Evolutionary conservation across 768 basidiomycete genomes (phyloP).

Genomic region (Pisolithus tinctorius): DNA sequence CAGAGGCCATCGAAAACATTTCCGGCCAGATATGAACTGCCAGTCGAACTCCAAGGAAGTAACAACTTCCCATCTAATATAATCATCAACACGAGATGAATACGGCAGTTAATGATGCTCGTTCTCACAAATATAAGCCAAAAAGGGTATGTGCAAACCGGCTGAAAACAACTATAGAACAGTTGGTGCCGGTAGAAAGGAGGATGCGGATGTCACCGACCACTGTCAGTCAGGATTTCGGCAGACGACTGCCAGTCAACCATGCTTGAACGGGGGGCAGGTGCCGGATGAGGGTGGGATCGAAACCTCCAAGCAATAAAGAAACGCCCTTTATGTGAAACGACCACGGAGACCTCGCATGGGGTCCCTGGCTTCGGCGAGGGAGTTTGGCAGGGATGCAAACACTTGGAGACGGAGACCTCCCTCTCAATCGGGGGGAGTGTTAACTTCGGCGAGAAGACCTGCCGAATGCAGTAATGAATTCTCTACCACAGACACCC

Average conservation of each 20-base stretch:
- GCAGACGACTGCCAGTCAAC: constrained; percentile 49
- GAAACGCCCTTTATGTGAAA: not conserved
- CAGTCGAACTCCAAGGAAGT: constrained; percentile 60
- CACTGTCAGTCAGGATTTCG: constrained; percentile 41
- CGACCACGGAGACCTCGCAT: not conserved
- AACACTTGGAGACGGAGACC: not conserved
- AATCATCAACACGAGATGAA: constrained; percentile 3
- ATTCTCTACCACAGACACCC: too few relatives aligned
- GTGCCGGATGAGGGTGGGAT: not conserved
- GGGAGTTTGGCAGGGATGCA: constrained; percentile 15
- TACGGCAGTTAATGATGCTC: not conserved
- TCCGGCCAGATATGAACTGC: constrained; percentile 50
- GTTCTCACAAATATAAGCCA: constrained; percentile 51
- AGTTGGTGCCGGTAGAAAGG: constrained; percentile 5
- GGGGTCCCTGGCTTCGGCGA: constrained; percentile 6
- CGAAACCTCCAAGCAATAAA: not conserved
- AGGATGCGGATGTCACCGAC: constrained; percentile 25
- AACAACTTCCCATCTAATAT: constrained; percentile 58
- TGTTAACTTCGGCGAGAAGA: not conserved
- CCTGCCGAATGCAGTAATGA: not conserved
- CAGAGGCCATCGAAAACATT: constrained; percentile 62
- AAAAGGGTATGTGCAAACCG: constrained; percentile 56
- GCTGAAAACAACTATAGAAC: constrained; percentile 26
- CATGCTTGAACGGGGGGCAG: constrained; percentile 29
- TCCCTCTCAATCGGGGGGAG: not conserved